Conservation (phyloP, 176 grass and related monocot species). For the Aechmea fasciata region DNA sequence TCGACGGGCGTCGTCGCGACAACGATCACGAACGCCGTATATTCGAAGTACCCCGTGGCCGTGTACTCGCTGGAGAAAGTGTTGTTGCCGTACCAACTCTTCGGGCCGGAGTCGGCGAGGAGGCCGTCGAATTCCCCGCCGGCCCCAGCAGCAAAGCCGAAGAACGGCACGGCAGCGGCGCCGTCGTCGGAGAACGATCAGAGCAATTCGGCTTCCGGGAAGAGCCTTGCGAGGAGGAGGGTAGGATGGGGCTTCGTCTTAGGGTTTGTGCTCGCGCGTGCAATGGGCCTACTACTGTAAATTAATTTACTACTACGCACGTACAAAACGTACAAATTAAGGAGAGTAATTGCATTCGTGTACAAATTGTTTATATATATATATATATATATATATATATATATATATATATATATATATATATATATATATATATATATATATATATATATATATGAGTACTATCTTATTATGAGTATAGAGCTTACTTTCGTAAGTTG, state of each 20-base stretch:
- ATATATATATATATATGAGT: too few species aligned
- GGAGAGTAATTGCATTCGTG: too few species aligned
- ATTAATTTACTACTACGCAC: not conserved
- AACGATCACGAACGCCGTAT: conserved; percentile 21
- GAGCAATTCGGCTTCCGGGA: not conserved
- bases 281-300: not conserved
- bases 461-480: too few species aligned
- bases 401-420: too few species aligned
- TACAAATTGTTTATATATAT: too few species aligned
- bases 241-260: not conserved
- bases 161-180: not conserved
- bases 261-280: not conserved
- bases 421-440: too few species aligned
- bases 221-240: not conserved
- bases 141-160: not conserved
- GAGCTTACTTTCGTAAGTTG: too few species aligned
- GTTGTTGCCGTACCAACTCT: conserved; percentile 27
- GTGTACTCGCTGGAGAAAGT: conserved; percentile 35
- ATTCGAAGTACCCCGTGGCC: conserved; percentile 28
- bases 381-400: too few species aligned
- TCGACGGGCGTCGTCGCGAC: conserved; percentile 26
- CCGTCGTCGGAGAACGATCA: not conserved
- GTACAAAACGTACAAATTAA: too few species aligned
- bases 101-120: conserved; percentile 15
- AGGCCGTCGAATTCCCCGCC: not conserved